Evolutionary conservation across 306 rosid species (phyloP).

Genomic region (Benincasa hispida): DNA sequence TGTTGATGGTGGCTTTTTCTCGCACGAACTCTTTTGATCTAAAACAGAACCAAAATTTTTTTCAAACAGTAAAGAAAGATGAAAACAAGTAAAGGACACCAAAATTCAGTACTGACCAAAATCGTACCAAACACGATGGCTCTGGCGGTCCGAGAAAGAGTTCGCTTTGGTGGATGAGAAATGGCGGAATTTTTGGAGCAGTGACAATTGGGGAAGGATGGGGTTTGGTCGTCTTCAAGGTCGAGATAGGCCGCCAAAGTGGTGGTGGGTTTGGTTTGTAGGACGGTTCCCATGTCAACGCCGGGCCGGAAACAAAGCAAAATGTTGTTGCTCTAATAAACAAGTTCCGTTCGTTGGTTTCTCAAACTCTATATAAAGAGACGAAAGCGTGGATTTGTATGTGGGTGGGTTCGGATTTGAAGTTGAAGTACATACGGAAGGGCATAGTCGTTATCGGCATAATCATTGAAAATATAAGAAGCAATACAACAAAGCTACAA

Average conservation of each 20-base stretch:
- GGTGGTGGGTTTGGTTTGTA: constrained; percentile 18
- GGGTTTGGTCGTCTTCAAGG: background rate
- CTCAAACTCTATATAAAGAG: background rate
- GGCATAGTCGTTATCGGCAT: background rate
- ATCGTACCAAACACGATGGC: constrained; percentile 35
- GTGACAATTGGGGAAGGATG: constrained; percentile 12
- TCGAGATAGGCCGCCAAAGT: constrained; percentile 14
- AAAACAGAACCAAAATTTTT: background rate
- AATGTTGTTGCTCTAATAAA: constrained; percentile 36
- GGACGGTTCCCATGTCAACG: constrained; percentile 32
- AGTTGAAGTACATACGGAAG: background rate
- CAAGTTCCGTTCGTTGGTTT: constrained; percentile 50
- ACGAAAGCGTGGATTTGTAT: background rate
- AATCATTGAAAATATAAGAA: background rate
- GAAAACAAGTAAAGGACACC: background rate
- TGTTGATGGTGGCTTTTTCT: constrained; percentile 12
- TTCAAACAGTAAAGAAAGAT: background rate
- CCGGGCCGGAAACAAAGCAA: constrained; percentile 60
- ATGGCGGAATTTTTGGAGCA: constrained; percentile 1
- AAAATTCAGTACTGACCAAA: constrained; percentile 26
- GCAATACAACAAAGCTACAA: background rate
- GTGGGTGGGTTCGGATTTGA: background rate
- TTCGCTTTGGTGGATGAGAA: constrained; percentile 20
- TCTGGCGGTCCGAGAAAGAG: constrained; percentile 30
- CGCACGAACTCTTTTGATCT: constrained; percentile 28